These are phyloP conservation scores for Parachlorella kessleri DNA, from an alignment of 139 green algal species.

Conservation along the genomic window DNA sequence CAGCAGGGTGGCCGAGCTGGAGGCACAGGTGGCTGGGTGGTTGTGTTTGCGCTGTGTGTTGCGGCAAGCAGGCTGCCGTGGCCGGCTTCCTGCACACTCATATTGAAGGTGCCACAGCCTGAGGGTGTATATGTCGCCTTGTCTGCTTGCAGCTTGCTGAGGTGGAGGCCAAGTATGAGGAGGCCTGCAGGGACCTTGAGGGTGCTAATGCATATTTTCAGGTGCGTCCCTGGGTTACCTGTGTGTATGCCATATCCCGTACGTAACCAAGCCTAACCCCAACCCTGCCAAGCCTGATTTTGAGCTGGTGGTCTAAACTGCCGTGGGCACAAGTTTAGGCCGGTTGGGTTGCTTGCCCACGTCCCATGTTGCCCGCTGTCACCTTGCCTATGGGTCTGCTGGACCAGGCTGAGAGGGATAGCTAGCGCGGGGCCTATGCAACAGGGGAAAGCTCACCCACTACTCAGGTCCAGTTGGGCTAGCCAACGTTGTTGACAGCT, in stretches of 20 bases:
- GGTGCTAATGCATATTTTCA: conserved; percentile 24
- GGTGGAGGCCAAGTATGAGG: conserved; percentile 27
- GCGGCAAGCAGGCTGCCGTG: neutral
- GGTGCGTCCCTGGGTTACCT: too few species aligned
- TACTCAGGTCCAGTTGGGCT: too few species aligned
- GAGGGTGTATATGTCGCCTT: neutral
- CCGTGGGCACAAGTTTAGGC: conserved; percentile 7
- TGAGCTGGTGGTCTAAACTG: too few species aligned
- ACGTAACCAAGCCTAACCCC: too few species aligned
- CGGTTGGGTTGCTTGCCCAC: neutral
- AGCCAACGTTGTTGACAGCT: too few species aligned
- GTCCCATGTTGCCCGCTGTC: neutral
- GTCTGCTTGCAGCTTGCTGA: conserved; percentile 25
- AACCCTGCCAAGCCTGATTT: too few species aligned
- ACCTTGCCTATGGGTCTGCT: neutral
- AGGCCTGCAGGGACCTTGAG: conserved; percentile 32
- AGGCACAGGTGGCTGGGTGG: conserved; percentile 20
- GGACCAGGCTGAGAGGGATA: too few species aligned
- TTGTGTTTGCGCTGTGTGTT: too few species aligned
- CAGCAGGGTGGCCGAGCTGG: conserved; percentile 12
- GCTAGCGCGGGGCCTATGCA: too few species aligned
- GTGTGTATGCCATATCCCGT: too few species aligned
- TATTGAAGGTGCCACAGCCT: neutral
- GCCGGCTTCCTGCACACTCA: neutral
- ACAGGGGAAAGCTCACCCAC: too few species aligned